Conservation (phyloP, 805 yeast genomes). For the Wickerhamiella parazyma region DNA sequence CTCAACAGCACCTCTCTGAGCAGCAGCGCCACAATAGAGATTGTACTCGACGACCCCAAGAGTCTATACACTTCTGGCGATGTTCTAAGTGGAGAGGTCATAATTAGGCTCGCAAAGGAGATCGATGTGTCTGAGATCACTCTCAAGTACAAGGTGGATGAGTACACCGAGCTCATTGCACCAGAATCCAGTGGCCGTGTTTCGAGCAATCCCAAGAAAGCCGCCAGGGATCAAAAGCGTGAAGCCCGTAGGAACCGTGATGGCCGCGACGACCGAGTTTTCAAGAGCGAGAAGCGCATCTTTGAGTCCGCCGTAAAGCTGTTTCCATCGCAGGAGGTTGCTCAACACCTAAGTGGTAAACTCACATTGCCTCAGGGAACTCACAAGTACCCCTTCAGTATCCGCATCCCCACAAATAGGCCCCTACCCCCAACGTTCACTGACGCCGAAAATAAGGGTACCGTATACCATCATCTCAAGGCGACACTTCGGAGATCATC, state of each 20-base stretch:
- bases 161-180: slow-evolving; percentile 5
- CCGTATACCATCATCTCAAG: slow-evolving; percentile 8
- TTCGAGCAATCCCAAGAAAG: not conserved
- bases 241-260: not conserved
- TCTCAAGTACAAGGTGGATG: slow-evolving; percentile 13
- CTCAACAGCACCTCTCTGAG: not conserved
- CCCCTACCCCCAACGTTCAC: slow-evolving; percentile 5
- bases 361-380: slow-evolving; percentile 9
- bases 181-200: not conserved
- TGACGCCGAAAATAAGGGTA: not conserved
- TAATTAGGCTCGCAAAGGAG: slow-evolving; percentile 9
- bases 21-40: slow-evolving; percentile 3
- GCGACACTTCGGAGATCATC: slow-evolving; percentile 8
- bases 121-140: slow-evolving; percentile 9
- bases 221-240: not conserved
- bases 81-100: slow-evolving; percentile 12
- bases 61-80: slow-evolving; percentile 12
- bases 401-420: slow-evolving; percentile 5
- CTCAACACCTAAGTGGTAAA: slow-evolving; percentile 1
- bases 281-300: not conserved
- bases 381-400: slow-evolving; percentile 10
- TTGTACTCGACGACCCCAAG: slow-evolving; percentile 8
- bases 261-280: not conserved
- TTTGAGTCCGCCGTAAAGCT: slow-evolving; percentile 5
- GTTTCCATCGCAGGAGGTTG: slow-evolving; percentile 9